These are phyloP conservation scores for Calonectria pseudoreteaudii DNA, from an alignment of 2,329 filamentous ascomycete genomes.

Conservation along the genomic window DNA sequence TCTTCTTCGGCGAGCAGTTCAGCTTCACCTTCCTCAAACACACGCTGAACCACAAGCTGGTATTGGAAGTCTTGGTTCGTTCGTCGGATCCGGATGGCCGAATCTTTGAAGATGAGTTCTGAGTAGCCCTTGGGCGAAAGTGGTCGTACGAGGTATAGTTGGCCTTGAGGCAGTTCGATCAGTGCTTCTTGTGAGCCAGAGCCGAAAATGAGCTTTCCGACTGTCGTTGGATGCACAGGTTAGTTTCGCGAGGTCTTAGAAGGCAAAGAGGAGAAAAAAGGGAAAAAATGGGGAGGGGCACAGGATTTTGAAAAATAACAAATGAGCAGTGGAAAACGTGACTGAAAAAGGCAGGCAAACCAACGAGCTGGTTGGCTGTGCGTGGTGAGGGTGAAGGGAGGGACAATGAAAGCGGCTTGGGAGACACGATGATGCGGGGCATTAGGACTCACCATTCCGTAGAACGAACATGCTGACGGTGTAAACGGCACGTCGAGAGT, in stretches of 20 bases:
- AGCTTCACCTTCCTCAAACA: conserved; percentile 97
- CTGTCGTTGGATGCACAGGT: conserved; percentile 56
- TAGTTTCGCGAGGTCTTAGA: conserved; percentile 18
- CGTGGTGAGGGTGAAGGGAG: background rate
- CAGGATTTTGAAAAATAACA: background rate
- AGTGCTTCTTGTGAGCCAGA: conserved; percentile 88
- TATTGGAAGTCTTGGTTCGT: conserved; percentile 97
- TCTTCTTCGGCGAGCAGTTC: conserved; percentile 92
- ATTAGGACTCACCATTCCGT: conserved; percentile 50
- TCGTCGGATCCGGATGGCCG: conserved; percentile 88
- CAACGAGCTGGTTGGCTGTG: background rate
- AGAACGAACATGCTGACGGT: conserved; percentile 52
- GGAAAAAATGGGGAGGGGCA: conserved; percentile 2
- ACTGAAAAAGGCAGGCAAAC: background rate
- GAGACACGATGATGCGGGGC: conserved; percentile 27
- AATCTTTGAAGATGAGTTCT: conserved; percentile 98
- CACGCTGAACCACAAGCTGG: conserved; percentile 94
- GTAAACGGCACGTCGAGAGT: conserved; percentile 6
- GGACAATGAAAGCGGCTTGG: background rate
- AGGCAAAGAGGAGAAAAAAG: background rate
- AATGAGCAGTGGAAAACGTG: background rate
- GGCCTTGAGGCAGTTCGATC: conserved; percentile 93
- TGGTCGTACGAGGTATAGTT: conserved; percentile 96
- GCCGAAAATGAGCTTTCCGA: conserved; percentile 94
- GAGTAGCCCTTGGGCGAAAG: conserved; percentile 97